phyloP scores from a whole-genome alignment of 2,329 filamentous ascomycete genomes.

The Nemania sp. region DNA sequence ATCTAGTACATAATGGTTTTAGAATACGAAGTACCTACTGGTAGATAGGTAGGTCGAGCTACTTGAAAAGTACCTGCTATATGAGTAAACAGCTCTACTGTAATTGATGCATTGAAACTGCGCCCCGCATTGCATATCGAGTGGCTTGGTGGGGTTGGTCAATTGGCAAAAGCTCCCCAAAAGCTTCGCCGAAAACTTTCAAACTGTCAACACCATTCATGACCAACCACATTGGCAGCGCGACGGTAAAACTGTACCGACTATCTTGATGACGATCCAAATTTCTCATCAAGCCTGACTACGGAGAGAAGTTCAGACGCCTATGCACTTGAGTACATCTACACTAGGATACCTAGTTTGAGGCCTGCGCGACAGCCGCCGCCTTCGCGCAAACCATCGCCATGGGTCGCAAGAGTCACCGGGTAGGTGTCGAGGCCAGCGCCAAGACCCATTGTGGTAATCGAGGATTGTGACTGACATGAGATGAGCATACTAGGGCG shows the following conservation, averaged over 20 bases:
- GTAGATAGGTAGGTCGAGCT: too few species aligned
- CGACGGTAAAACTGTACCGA: background rate
- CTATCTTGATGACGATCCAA: too few species aligned
- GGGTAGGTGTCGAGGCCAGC: conserved; percentile 30
- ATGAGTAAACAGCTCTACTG: too few species aligned
- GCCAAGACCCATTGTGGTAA: background rate
- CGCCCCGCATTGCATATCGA: conserved; percentile 25
- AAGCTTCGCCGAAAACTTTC: conserved; percentile 24
- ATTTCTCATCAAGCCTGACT: background rate
- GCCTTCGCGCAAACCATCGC: background rate
- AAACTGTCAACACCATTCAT: background rate
- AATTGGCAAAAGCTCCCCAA: conserved; percentile 16
- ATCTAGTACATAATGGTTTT: too few species aligned
- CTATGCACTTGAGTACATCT: background rate
- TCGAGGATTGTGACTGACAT: conserved; percentile 2
- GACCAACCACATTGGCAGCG: background rate
- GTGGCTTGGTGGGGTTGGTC: conserved; percentile 24
- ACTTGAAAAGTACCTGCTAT: too few species aligned
- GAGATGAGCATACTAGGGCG: conserved; percentile 31
- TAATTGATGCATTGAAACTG: background rate
- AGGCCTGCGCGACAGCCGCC: background rate
- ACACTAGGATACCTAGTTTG: background rate
- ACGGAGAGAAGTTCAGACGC: background rate
- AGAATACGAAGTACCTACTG: too few species aligned
- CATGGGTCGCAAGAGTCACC: conserved; percentile 39